phyloP scores from a whole-genome alignment of 768 basidiomycete species.

The Udeniomyces megalosporus region DNA sequence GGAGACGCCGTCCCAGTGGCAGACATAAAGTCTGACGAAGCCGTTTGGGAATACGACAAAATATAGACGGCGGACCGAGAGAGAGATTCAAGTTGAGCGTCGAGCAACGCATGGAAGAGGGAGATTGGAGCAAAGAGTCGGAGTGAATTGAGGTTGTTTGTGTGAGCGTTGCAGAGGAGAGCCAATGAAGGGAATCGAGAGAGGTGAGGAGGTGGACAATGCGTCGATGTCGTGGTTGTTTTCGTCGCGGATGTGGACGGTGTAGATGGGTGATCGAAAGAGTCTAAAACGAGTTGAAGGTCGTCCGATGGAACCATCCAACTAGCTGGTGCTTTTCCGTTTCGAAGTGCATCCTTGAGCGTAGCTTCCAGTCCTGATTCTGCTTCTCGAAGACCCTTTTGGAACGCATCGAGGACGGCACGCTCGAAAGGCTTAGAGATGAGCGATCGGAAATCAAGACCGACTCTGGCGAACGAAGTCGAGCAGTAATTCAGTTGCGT shows the following conservation, averaged over 20 bases:
- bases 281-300: conserved; percentile 8
- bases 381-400: conserved; percentile 23
- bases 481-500: conserved; percentile 91
- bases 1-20: neutral
- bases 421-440: conserved; percentile 49
- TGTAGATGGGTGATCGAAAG: conserved; percentile 22
- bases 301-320: conserved; percentile 22
- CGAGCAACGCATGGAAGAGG: conserved; percentile 39
- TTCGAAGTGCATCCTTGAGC: conserved; percentile 20
- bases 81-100: conserved; percentile 41
- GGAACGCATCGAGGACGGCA: conserved; percentile 45
- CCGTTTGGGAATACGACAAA: conserved; percentile 31
- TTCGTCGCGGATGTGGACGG: neutral
- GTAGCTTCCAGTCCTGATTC: conserved; percentile 21
- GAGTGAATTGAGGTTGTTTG: conserved; percentile 60
- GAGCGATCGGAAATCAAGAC: conserved; percentile 66
- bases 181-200: conserved; percentile 63
- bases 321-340: conserved; percentile 18
- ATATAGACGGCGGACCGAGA: conserved; percentile 36
- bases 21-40: neutral
- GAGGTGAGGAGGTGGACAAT: conserved; percentile 55
- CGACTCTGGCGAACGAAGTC: conserved; percentile 76
- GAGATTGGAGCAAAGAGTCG: conserved; percentile 60
- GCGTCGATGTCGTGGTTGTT: conserved; percentile 21
- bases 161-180: conserved; percentile 50